Base-by-base conservation (phyloP, 805 yeast species). In the Priceomyces medius region DNA sequence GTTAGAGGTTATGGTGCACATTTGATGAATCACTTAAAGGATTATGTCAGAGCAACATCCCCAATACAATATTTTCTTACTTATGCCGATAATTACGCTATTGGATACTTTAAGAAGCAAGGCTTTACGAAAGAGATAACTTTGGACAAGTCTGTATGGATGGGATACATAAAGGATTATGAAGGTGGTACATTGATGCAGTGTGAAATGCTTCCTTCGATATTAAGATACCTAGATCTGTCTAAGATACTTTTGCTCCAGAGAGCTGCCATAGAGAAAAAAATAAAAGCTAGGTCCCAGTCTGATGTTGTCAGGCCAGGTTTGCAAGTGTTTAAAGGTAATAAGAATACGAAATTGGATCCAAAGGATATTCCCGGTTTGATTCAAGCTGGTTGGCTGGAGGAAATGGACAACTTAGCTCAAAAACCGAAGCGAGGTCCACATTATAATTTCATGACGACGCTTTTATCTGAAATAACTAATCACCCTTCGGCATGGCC, bases 131-230 rank as follows among this genome's bases (percentile, higher is more conserved):
- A 93, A 61, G 97, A 91, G 46, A 86, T 93, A 28, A 77, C 96
- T 6, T 74, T 93, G 42, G 93, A 91, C 27, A 85, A 83, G 49
- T 78, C 80, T 38, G 75, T 83, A 24, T 93, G 99, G 99, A 88
- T 88, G 93, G 99, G 99, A 2, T 93, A 93, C 63, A 93, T 93
- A 58, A 93, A 93, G 63, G 99, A 93, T 69, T 93, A 93, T 64
- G 99, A 93, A 66, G 99, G 99, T 19, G 99, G 98, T 53, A 93
- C 99, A 0, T 69, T 93, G 46, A 91, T 93, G 97, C 98, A 93
- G 67, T 93, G 99, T 59, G 68, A 91, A 0, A 90, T 91, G 95
- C 70, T 93, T 39, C 97, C 97, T 1, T 73, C 80, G 37, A 81
- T 88, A 43, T 50, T 70, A 37, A 77, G 98, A 50, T 93, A 93